These are phyloP conservation scores for Coemansia sp. DNA, from an alignment of 192 early-diverging fungal species.

Conservation along the genomic window DNA sequence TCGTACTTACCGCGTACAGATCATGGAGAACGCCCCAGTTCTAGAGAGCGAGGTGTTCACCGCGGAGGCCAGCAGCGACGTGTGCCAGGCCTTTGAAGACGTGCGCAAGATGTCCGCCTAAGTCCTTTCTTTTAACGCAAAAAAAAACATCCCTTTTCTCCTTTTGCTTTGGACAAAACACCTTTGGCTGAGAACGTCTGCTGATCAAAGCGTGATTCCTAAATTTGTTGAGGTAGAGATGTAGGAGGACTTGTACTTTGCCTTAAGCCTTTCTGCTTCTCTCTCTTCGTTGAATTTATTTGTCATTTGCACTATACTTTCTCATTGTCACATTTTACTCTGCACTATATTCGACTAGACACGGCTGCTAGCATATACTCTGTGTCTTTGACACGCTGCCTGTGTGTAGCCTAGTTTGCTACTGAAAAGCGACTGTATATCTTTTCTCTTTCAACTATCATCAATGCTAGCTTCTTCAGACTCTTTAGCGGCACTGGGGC, in stretches of 20 bases:
- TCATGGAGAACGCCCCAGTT: conserved; percentile 46
- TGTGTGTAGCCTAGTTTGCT: background rate
- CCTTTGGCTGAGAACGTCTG: background rate
- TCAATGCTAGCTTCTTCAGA: conserved; percentile 16
- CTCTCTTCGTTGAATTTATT: background rate
- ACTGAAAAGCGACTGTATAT: background rate
- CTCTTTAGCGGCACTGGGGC: conserved; percentile 8
- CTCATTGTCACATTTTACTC: background rate
- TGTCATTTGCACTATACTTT: background rate
- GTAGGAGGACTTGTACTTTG: background rate
- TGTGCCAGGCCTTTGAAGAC: conserved; percentile 38
- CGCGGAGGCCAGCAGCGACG: conserved; percentile 39
- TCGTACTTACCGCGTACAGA: conserved; percentile 59
- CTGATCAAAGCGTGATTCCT: background rate
- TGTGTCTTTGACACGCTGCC: conserved; percentile 1
- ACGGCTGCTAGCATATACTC: background rate
- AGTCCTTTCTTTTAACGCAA: background rate
- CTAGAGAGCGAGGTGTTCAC: conserved; percentile 58
- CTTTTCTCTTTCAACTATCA: background rate
- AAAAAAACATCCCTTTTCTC: background rate
- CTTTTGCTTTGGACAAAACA: background rate
- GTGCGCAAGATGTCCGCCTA: conserved; percentile 13
- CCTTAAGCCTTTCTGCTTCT: background rate
- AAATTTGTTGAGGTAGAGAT: background rate
- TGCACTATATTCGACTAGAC: background rate